Base-by-base conservation (phyloP, 2,329 filamentous ascomycete genomes). In the Orbilia ellipsospora region DNA sequence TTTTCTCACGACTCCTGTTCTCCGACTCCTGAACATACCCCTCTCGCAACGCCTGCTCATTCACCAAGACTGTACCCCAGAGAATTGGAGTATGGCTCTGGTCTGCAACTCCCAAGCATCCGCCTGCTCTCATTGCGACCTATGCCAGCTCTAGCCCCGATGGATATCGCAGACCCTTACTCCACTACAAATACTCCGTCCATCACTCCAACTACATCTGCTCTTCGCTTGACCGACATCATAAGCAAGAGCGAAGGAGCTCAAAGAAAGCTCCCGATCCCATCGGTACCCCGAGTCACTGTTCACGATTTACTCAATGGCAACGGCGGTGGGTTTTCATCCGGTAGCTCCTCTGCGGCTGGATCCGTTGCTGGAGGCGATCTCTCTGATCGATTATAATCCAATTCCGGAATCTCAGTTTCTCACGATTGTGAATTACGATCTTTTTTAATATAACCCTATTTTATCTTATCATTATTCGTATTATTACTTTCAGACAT, bases 1-100 rank as follows among this genome's bases (percentile, higher is more conserved):
- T 97, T 97, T 82, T 97, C 94, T 1, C 93, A 97, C 83, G 93
- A 97, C 83, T 97, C 94, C 10, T 87, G 94, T 55, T 98, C 94
- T 8, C 95, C 94, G 3, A 99, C 94, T 1, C 95, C 94, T 10
- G 94, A 98, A 81, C 94, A 97, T 85, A 98, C 95, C n/a, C 94
- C 94, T n/a, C 89, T 98, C 67, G 94, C 94, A 28, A 99, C 94
- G 4, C 94, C 94, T 3, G 94, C 94, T 51, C 95, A 98, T 83
- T 97, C 94, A 16, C 95, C 95, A 61, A 92, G 95, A 51, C 86
- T 99, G 8, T 80, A 73, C 51, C 79, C 79, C 8, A 69, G 79
- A 88, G 94, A 75, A 92, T 85, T 78, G 31, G 79, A 80, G 54
- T 85, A 87, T 67, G 85, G 87, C 77, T 86, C 85, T 78, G 89